phyloP scores from a whole-genome alignment of 768 basidiomycete species.

The Myochromella boudieri region DNA sequence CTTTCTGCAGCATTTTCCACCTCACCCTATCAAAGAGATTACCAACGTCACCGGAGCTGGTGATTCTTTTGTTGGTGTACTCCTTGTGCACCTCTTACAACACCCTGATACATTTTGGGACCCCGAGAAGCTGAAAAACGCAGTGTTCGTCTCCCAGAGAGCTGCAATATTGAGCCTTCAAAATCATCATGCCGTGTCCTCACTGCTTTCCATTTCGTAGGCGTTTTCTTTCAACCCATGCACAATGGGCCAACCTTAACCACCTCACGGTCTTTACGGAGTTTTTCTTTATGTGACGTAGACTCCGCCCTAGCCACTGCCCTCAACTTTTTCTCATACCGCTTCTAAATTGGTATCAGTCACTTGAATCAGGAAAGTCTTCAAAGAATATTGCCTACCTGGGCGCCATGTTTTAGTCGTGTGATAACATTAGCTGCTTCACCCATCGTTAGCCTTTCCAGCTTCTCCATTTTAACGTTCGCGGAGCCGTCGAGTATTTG shows the following conservation, averaged over 20 bases:
- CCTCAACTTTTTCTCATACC: conserved; percentile 55
- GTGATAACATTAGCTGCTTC: conserved; percentile 79
- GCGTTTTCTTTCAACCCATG: conserved; percentile 2
- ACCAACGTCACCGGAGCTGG: conserved; percentile 81
- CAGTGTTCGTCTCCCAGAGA: conserved; percentile 58
- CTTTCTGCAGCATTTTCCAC: conserved; percentile 74
- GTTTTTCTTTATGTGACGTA: conserved; percentile 44
- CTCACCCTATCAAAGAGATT: conserved; percentile 40
- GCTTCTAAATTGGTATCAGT: conserved; percentile 35
- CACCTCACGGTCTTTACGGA: conserved; percentile 48
- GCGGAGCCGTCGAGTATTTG: conserved; percentile 20
- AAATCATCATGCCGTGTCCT: conserved; percentile 65
- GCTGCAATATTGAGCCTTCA: conserved; percentile 63
- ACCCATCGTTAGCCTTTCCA: conserved; percentile 65
- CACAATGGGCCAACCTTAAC: conserved; percentile 63
- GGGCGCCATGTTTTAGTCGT: conserved; percentile 74
- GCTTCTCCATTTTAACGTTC: conserved; percentile 24
- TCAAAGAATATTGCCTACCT: conserved; percentile 40
- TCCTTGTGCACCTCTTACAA: conserved; percentile 66
- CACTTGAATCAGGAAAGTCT: neutral
- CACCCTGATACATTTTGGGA: conserved; percentile 44
- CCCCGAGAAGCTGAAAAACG: conserved; percentile 39
- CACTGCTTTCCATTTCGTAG: conserved; percentile 42
- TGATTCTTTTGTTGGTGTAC: conserved; percentile 46
- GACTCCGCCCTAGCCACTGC: conserved; percentile 33